Evolutionary conservation across 164 flowering plant genomes (phyloP), one percentile per base, ranked within the genome.

Genomic region (Hamamelis virginiana): DNA sequence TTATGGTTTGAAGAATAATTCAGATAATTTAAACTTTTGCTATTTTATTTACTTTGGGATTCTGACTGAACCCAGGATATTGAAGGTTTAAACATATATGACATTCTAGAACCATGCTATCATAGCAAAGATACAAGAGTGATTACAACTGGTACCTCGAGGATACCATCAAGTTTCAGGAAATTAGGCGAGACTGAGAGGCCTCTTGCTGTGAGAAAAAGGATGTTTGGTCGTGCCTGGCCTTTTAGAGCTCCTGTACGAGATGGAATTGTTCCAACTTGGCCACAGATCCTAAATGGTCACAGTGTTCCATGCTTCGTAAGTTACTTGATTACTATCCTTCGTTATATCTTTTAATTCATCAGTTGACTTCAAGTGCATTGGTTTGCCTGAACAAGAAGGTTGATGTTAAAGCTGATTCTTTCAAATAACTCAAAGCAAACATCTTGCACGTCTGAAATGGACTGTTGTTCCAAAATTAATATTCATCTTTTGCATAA

Each of bases 221-320:
- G 99, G 74, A 90, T 93, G 85, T 91, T 91, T 77, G 98, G 99
- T 13, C 97, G 96, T 60, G 92, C 98, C 4, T 96, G 99, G 97
- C 98, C 98, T 66, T 62, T 83, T 53, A 75, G 92, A 79, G 91
- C 93, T 76, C 89, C 93, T 8, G 96, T 96, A 38, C 80, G 84
- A 80, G 87, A 76, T 25, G 99, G 97, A 62, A 45, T 72, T 64
- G 97, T 93, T 75, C 98, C 94, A 44, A 85, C 90, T 27, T 96
- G 98, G 98, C 95, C 99, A 25, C 78, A 93, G 71, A 83, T 95
- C 44, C 66, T 82, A 50, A 76, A 78, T n/a, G 74, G 78, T 64
- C 25, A 47, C 10, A 41, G 22, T 52, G 88, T 92, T 70, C 92
- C 92, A 13, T 95, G 98, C 87, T 85, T 87, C 19, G 98, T 95